These are phyloP conservation scores for Ulvella scutata DNA, from an alignment of 139 green algal species.

Conservation along the genomic window DNA sequence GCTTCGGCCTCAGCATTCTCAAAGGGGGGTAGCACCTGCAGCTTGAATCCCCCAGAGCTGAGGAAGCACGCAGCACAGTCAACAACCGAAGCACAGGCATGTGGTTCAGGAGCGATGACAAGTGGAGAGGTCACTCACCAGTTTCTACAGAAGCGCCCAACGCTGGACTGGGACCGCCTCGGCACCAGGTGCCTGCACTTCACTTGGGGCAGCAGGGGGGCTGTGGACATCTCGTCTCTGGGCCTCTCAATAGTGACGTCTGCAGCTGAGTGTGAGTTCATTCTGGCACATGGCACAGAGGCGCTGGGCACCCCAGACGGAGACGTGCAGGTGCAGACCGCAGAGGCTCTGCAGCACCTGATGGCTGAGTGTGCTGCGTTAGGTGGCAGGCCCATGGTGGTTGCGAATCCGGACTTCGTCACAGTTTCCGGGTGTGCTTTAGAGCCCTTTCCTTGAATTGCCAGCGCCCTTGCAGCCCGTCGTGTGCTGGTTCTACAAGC, in stretches of 20 bases:
- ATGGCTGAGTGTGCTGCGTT: conserved; percentile 19
- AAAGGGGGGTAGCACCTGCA: too few species aligned
- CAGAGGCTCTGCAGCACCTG: conserved; percentile 26
- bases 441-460: neutral
- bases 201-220: conserved; percentile 60
- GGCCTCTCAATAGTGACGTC: conserved; percentile 22
- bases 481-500: too few species aligned
- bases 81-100: neutral
- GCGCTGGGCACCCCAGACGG: conserved; percentile 19
- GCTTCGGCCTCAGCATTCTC: too few species aligned
- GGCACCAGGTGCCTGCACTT: conserved; percentile 64
- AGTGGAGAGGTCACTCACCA: conserved; percentile 63
- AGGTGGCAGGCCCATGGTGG: conserved; percentile 40
- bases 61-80: neutral
- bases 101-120: conserved; percentile 40
- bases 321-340: neutral
- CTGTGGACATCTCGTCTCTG: conserved; percentile 30
- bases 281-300: conserved; percentile 83
- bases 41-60: too few species aligned
- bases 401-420: conserved; percentile 70
- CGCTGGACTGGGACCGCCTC: conserved; percentile 34
- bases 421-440: neutral
- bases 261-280: conserved; percentile 56
- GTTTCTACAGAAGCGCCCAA: conserved; percentile 20
- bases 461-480: too few species aligned